Conservation (phyloP, 225 moss, liverwort and hornwort genomes). For the Straminergon stramineum region DNA sequence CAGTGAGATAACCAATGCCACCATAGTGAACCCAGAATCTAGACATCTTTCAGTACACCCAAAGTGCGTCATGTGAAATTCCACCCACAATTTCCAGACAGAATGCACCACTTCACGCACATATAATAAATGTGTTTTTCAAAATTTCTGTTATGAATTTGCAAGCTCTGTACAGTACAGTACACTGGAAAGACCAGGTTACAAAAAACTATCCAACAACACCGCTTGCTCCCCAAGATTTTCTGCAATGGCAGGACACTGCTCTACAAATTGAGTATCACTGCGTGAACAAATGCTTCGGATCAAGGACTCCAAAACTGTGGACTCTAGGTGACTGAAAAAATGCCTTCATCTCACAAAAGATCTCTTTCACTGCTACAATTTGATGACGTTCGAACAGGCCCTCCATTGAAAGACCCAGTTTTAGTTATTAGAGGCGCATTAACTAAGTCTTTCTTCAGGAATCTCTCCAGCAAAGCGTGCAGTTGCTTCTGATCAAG, state of each 20-base stretch:
- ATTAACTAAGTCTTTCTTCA: slow-evolving; percentile 31
- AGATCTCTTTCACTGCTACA: slow-evolving; percentile 1
- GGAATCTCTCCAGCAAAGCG: slow-evolving; percentile 36
- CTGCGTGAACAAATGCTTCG: not conserved
- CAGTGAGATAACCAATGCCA: not conserved
- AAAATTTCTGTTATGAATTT: not conserved
- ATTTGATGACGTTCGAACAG: slow-evolving; percentile 1
- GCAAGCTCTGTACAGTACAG: not conserved
- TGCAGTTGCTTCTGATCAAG: slow-evolving; percentile 53
- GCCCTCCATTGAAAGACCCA: not conserved
- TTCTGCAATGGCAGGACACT: not conserved
- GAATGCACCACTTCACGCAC: not conserved
- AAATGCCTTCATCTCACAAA: not conserved
- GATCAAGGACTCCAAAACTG: not conserved
- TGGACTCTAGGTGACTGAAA: not conserved
- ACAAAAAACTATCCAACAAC: not conserved
- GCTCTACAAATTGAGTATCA: not conserved
- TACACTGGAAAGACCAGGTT: not conserved
- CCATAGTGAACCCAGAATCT: not conserved
- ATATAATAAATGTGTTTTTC: not conserved
- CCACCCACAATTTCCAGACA: not conserved
- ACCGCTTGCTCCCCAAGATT: not conserved
- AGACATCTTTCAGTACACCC: not conserved
- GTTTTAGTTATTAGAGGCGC: not conserved
- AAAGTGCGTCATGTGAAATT: not conserved